These are phyloP conservation scores for Karstenula rhodostoma DNA, from an alignment of 2,329 filamentous ascomycete species.

Conservation along the genomic window DNA sequence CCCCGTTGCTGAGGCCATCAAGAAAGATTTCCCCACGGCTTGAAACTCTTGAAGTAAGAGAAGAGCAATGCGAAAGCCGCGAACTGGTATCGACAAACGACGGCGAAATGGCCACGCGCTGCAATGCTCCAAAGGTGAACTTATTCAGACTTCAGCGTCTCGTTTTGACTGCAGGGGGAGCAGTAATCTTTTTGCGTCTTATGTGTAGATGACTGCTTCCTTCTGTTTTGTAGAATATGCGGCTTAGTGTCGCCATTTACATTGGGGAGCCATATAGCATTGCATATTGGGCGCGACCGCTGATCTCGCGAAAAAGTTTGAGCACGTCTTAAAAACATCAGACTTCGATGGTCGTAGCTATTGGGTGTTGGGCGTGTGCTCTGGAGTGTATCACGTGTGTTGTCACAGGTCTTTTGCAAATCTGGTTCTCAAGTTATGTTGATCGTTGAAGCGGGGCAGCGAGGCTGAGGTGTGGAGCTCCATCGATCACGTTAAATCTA, in stretches of 20 bases:
- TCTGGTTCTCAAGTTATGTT: too few species aligned
- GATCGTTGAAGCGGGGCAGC: too few species aligned
- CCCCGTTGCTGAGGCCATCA: conserved; percentile 74
- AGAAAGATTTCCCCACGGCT: conserved; percentile 68
- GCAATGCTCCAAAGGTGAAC: conserved; percentile 40
- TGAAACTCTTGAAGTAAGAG: conserved; percentile 62
- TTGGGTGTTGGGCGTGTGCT: too few species aligned
- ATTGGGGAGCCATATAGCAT: conserved; percentile 10
- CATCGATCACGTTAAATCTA: neutral
- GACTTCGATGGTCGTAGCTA: neutral
- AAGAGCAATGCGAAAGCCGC: conserved; percentile 58
- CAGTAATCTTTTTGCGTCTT: neutral
- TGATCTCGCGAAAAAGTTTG: neutral
- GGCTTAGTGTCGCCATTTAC: conserved; percentile 8
- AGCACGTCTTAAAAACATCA: neutral
- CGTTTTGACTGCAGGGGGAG: neutral
- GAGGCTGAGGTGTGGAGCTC: neutral
- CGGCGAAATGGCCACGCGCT: conserved; percentile 51
- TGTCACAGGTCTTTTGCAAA: too few species aligned
- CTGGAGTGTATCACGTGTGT: too few species aligned
- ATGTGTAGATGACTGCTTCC: conserved; percentile 2
- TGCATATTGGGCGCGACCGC: neutral
- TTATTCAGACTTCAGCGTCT: neutral
- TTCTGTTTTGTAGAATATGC: conserved; percentile 11
- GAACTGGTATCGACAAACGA: conserved; percentile 57